Evolutionary conservation across 1,284 basidiomycete species (phyloP).

Genomic region (Rhizoctonia solani): DNA sequence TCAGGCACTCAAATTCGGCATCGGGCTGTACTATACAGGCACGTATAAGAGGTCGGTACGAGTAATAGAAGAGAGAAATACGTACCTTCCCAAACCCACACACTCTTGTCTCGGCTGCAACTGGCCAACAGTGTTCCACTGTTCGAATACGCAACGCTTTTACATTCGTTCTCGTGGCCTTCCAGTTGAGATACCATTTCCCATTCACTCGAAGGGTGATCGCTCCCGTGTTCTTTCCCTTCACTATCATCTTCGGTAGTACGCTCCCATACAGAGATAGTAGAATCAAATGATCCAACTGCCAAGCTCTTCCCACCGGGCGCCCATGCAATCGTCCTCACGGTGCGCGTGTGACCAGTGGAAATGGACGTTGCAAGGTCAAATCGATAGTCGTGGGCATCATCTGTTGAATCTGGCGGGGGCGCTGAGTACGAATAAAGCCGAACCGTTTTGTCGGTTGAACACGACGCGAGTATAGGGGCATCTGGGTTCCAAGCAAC

Average conservation of each 20-base stretch:
- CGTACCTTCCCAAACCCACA: constrained; percentile 98
- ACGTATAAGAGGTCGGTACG: background rate
- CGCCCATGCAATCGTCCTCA: constrained; percentile 89
- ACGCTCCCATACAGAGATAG: constrained; percentile 86
- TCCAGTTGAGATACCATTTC: constrained; percentile 88
- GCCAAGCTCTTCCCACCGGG: constrained; percentile 89
- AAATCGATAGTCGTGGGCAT: constrained; percentile 51
- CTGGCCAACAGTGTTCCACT: constrained; percentile 85
- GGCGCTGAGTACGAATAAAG: constrained; percentile 70
- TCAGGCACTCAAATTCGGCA: constrained; percentile 93
- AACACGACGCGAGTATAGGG: constrained; percentile 88
- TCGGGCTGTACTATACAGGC: constrained; percentile 73
- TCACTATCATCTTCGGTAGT: constrained; percentile 51
- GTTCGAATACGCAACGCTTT: constrained; percentile 84
- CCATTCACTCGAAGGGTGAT: constrained; percentile 61
- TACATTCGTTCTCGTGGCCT: constrained; percentile 98
- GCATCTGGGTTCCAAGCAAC: constrained; percentile 89
- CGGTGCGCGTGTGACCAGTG: constrained; percentile 89
- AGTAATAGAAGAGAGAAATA: constrained; percentile 15
- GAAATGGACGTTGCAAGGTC: constrained; percentile 63
- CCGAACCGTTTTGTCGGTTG: constrained; percentile 89
- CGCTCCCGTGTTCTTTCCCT: constrained; percentile 53
- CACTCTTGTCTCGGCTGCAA: constrained; percentile 94
- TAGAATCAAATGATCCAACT: constrained; percentile 93
- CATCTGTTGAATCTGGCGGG: constrained; percentile 40